These are phyloP conservation scores for Fusarium tanahbumbuense DNA, from an alignment of 2,329 filamentous ascomycete genomes.

Conservation along the genomic window DNA sequence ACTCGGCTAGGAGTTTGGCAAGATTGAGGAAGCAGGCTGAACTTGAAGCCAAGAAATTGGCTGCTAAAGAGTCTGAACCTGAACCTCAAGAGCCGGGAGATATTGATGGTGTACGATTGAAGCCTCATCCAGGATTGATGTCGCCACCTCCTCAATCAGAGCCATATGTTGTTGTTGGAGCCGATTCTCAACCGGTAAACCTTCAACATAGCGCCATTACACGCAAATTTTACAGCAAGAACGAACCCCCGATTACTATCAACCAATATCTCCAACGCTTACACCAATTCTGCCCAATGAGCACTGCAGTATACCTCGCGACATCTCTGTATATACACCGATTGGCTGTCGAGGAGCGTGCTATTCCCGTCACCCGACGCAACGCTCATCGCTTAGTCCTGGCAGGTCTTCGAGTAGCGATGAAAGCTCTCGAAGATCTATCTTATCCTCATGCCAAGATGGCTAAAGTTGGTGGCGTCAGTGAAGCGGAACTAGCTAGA, in stretches of 20 bases:
- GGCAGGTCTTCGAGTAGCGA: slow-evolving; percentile 85
- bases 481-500: slow-evolving; percentile 80
- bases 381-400: slow-evolving; percentile 90
- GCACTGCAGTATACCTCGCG: slow-evolving; percentile 91
- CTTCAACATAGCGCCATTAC: slow-evolving; percentile 88
- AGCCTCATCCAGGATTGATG: slow-evolving; percentile 50
- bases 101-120: slow-evolving; percentile 68
- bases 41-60: slow-evolving; percentile 44
- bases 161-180: slow-evolving; percentile 72
- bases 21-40: slow-evolving; percentile 58
- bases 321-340: slow-evolving; percentile 89
- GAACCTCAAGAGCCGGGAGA: slow-evolving; percentile 43
- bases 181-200: slow-evolving; percentile 77
- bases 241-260: slow-evolving; percentile 83
- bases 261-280: slow-evolving; percentile 87
- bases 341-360: slow-evolving; percentile 79
- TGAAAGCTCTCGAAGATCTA: slow-evolving; percentile 94
- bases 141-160: slow-evolving; percentile 49
- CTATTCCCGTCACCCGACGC: slow-evolving; percentile 82
- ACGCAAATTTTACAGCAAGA: slow-evolving; percentile 92
- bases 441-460: slow-evolving; percentile 87
- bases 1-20: slow-evolving; percentile 66
- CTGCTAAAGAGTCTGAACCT: slow-evolving; percentile 27
- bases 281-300: slow-evolving; percentile 93
- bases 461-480: slow-evolving; percentile 89